A percentile compares a stretch with the other conserved stretches of the same genome.
Evolutionary conservation across 176 grass and related monocot species (phyloP).

Genomic region (Stipa capillata): DNA sequence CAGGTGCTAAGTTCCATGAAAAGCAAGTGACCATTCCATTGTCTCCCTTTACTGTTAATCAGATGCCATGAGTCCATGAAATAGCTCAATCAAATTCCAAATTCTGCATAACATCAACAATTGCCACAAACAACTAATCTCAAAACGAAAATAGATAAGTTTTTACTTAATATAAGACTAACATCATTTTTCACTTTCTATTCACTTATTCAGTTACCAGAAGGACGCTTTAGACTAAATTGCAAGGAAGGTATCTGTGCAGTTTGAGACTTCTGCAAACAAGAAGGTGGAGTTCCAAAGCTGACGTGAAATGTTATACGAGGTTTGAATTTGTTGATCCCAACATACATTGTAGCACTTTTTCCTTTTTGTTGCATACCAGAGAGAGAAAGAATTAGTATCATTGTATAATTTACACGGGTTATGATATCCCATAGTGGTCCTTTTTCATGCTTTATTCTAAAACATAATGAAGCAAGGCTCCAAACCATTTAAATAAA

Average conservation of each 20-base stretch:
- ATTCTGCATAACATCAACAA: not conserved
- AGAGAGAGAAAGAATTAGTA: not conserved
- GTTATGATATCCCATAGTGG: not conserved
- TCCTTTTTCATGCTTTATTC: not conserved
- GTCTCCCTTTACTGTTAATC: not conserved
- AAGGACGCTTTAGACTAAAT: not conserved
- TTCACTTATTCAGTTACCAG: not conserved
- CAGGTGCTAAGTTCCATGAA: not conserved
- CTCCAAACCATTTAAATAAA: not conserved
- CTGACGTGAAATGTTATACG: not conserved
- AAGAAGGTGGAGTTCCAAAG: not conserved
- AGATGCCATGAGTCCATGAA: not conserved
- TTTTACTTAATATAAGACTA: not conserved
- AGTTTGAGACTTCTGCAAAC: not conserved
- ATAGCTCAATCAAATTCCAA: not conserved
- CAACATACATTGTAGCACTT: not conserved
- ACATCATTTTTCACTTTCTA: not conserved
- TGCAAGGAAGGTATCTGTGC: not conserved
- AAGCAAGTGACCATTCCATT: not conserved
- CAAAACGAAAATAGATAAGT: not conserved
- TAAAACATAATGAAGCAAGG: not conserved
- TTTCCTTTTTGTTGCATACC: not conserved
- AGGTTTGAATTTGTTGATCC: not conserved
- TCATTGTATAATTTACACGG: not conserved
- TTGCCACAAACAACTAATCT: not conserved